phyloP scores from a whole-genome alignment of 352 stramenopile genomes.

The Phytophthora chlamydospora region DNA sequence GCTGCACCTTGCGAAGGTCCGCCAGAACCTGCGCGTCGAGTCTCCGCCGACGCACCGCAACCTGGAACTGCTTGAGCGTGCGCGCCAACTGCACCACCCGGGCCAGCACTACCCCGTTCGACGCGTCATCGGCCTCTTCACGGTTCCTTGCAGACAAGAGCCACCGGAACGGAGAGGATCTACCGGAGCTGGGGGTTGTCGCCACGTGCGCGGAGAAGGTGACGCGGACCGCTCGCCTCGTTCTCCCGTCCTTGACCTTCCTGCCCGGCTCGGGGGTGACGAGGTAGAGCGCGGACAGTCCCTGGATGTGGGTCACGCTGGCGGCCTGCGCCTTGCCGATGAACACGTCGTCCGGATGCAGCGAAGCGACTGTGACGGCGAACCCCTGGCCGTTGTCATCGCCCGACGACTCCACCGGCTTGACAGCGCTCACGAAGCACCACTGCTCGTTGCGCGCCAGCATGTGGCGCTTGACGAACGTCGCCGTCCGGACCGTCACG shows the following conservation, averaged over 20 bases:
- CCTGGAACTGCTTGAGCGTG: conserved; percentile 25
- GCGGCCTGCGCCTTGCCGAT: conserved; percentile 47
- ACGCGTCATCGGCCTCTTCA: conserved; percentile 33
- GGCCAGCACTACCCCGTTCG: conserved; percentile 26
- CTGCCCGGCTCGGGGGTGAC: conserved; percentile 30
- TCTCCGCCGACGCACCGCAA: conserved; percentile 36
- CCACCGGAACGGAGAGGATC: conserved; percentile 25
- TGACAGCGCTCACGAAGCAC: conserved; percentile 47
- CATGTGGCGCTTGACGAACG: conserved; percentile 49
- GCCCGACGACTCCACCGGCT: conserved; percentile 13
- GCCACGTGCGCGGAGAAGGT: conserved; percentile 45
- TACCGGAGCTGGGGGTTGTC: conserved; percentile 8
- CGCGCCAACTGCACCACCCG: conserved; percentile 29
- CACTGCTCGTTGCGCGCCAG: conserved; percentile 58
- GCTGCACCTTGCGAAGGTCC: conserved; percentile 36
- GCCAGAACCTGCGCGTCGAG: conserved; percentile 46
- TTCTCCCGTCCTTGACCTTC: conserved; percentile 19
- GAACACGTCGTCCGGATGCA: conserved; percentile 51
- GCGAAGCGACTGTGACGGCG: conserved; percentile 43
- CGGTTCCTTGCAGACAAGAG: conserved; percentile 21
- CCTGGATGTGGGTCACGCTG: conserved; percentile 40
- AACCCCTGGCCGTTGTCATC: conserved; percentile 29
- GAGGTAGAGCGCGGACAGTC: conserved; percentile 38
- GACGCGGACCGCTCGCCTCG: conserved; percentile 39
- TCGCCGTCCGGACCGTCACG: conserved; percentile 53